Base-by-base conservation (phyloP, 208 protist genomes). In the Acanthamoeba polyphaga region DNA sequence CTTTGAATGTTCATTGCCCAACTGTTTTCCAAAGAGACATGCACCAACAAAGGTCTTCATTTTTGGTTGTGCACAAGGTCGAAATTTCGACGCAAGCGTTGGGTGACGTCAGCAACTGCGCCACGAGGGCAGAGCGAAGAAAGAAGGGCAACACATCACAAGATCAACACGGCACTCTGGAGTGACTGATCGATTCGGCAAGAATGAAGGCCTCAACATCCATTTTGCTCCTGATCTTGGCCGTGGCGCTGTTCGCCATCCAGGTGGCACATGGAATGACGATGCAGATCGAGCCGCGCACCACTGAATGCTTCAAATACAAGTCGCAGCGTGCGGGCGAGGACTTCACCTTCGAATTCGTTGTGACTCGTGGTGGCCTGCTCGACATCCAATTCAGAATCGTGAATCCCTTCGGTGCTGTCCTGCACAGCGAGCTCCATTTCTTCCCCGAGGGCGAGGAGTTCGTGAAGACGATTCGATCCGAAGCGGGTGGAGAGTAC, bases 231-330 rank as follows among this genome's bases (percentile, higher is more conserved):
- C 70, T 80, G 70, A 22, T 80, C 17, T 49, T 80, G 70, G 70
- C 70, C 1, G 38, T 80, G 70, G 70, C 70, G 34, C 29, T 80
- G 15, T 8, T 80, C 32, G 9, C 38, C 32, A n/a, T 46, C 32
- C 70, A 80, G 70, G 70, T 29, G 6, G 70, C 70, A 46, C 70
- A 80, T 43, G 70, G 70, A 19, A 51, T 80, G 70, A 88, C 80
- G 51, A 55, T 88, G 51, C 80, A 88, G 46, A 43, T 88, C 29
- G 80, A 88, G 80, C 80, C 80, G n/a, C 43, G 80, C 17, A 88
- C 51, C 1, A 66, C 80, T 1, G 80, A 88, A 34, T 88, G 80
- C n/a, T 88, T 88, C 24, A n/a, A 88, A 0, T 66, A 66, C 51
- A 88, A 10, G 80, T 17, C 80, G 10, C 7, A 88, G 27, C 24